These are phyloP conservation scores for Setomelanomma holmii DNA, from an alignment of 2,329 filamentous ascomycete genomes.

Conservation along the genomic window DNA sequence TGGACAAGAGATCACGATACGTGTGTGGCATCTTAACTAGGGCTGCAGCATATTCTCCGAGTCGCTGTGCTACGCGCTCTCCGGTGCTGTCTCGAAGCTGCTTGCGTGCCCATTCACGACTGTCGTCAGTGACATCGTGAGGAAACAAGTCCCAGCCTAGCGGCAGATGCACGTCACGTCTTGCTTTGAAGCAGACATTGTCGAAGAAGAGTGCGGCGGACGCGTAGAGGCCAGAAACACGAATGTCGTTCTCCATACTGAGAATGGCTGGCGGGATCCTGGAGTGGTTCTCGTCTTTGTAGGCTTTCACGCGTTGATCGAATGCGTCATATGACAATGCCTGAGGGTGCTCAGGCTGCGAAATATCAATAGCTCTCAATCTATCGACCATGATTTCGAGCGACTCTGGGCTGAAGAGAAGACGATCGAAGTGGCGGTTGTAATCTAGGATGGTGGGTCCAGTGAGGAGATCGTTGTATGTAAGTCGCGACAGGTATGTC, in stretches of 20 bases:
- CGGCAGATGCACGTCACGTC: slow-evolving; percentile 10
- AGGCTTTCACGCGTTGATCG: background rate
- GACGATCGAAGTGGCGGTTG: slow-evolving; percentile 3
- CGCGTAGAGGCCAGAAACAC: slow-evolving; percentile 1
- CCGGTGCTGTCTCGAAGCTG: slow-evolving; percentile 7
- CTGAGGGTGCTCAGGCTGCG: too few species aligned
- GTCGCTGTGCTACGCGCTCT: background rate
- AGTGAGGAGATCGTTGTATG: slow-evolving; percentile 1
- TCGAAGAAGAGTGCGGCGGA: background rate
- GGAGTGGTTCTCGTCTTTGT: slow-evolving; percentile 1
- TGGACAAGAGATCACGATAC: slow-evolving; percentile 1
- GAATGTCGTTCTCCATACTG: slow-evolving; percentile 3
- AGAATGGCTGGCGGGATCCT: slow-evolving; percentile 2
- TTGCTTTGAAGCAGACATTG: slow-evolving; percentile 5
- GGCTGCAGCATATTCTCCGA: slow-evolving; percentile 7
- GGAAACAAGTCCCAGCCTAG: slow-evolving; percentile 10
- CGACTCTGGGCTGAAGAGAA: slow-evolving; percentile 6
- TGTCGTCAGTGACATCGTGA: background rate
- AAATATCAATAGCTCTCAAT: slow-evolving; percentile 1
- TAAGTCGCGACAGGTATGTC: background rate
- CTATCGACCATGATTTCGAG: slow-evolving; percentile 1
- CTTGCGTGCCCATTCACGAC: slow-evolving; percentile 6
- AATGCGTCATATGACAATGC: too few species aligned
- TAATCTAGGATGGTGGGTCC: slow-evolving; percentile 2
- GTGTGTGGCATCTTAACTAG: background rate